phyloP scores from a whole-genome alignment of 1,284 basidiomycete genomes.

The Cutaneotrichosporon cavernicola region DNA sequence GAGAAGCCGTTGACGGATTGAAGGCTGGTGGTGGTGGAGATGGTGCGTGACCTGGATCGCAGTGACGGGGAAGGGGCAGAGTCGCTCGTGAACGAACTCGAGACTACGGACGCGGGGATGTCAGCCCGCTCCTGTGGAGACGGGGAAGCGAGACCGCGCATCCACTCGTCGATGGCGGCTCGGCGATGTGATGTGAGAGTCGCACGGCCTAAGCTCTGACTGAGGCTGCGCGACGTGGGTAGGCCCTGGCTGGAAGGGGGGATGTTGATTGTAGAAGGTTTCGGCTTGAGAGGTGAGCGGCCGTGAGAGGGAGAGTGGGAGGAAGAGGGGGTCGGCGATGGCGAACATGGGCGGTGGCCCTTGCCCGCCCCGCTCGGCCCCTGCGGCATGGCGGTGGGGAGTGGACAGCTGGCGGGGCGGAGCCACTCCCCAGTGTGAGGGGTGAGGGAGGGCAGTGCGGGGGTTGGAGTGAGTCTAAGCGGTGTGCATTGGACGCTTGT shows the following conservation, averaged over 20 bases:
- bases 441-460: neutral
- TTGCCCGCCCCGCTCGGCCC: neutral
- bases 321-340: neutral
- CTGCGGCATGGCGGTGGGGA: neutral
- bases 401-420: neutral
- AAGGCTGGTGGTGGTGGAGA: neutral
- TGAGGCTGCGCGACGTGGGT: neutral
- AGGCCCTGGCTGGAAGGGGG: neutral
- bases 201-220: neutral
- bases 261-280: neutral
- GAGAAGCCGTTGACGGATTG: neutral
- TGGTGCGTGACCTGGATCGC: neutral
- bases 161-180: constrained; percentile 7
- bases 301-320: too few relatives aligned
- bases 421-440: neutral
- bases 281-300: neutral
- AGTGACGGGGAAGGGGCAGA: neutral
- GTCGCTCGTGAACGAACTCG: neutral
- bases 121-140: neutral
- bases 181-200: neutral
- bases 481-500: neutral
- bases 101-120: neutral
- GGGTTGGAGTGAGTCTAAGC: neutral
- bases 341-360: neutral
- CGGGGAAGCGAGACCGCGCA: constrained; percentile 2